phyloP scores from a whole-genome alignment of 2,329 filamentous ascomycete genomes.

The Chaetomium strumarium region DNA sequence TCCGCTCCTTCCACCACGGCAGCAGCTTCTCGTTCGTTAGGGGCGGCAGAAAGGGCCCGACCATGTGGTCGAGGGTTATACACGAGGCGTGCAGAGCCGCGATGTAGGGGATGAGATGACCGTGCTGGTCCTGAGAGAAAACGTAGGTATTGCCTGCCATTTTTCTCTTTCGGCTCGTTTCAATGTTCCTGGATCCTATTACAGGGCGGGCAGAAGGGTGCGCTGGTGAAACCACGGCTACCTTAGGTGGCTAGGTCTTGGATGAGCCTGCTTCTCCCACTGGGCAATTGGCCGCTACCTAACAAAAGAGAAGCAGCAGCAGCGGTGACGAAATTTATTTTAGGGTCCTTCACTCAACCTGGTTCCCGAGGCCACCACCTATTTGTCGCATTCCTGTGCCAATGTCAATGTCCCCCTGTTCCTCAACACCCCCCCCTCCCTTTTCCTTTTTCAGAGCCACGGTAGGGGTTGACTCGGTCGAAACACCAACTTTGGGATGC shows the following conservation, averaged over 20 bases:
- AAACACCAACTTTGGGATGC: not conserved
- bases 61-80: slow-evolving; percentile 51
- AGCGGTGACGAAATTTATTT: slow-evolving; percentile 2
- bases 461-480: not conserved
- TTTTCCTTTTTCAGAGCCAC: not conserved
- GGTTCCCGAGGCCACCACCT: not conserved
- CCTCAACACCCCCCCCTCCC: slow-evolving; percentile 3
- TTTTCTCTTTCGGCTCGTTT: not conserved
- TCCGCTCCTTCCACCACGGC: slow-evolving; percentile 50
- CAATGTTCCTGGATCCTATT: not conserved
- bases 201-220: not conserved
- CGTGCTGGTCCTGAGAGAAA: slow-evolving; percentile 41
- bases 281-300: no score
- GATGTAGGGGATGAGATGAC: slow-evolving; percentile 49
- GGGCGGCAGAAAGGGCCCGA: slow-evolving; percentile 55
- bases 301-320: not conserved
- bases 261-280: no score
- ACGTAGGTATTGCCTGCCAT: slow-evolving; percentile 33
- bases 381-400: slow-evolving; percentile 15
- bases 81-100: slow-evolving; percentile 54
- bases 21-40: slow-evolving; percentile 51
- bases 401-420: slow-evolving; percentile 1
- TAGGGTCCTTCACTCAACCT: not conserved
- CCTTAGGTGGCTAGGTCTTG: no score
- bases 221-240: not conserved